Evolutionary conservation across 257 asterid species (phyloP), one percentile per base, ranked within the genome.

Genomic region (Lantana camara): DNA sequence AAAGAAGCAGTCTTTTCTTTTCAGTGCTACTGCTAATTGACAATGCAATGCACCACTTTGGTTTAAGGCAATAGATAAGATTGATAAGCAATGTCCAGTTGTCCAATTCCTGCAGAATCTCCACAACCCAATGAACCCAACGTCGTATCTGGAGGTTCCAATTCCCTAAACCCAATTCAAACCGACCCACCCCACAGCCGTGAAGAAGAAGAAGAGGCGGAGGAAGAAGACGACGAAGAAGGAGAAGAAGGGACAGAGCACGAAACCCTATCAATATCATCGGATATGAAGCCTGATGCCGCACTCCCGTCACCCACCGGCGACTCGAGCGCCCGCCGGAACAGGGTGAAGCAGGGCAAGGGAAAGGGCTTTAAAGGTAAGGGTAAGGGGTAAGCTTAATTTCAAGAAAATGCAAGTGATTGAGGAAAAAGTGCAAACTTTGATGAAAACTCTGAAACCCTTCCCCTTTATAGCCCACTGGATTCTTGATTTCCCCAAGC

Each of bases 401-500:
- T n/a, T 35, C 49, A 80, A 72, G 83, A 80, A 72, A 69, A 80
- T 19, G 57, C 89, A 79, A 59, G 87, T 83, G 3, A 77, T 84
- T 67, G 77, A 80, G 53, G 83, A 74, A 59, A 88, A 81, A 50
- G 3, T 78, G 64, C 83, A 62, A 58, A 49, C 76, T 57, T 85
- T 91, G 56, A 27, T 24, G 50, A 68, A 37, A 20, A 77, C 77
- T 7, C 67, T 92, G 77, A 80, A 77, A 21, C 97, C 97, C 45
- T 58, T 92, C 50, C 94, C 97, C 34, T 92, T 89, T 73, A 24
- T 46, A 13, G 82, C 93, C 30, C 49, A 66, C 47, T 83, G 76
- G 60, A 32, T 59, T 41, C 80, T 75, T 55, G 85, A 80, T 75
- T 83, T 89, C 44, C 10, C 75, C 9, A 70, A 69, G 53, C 85